A percentile compares a stretch with the other conserved stretches of the same genome.
phyloP scores from a whole-genome alignment of 371 early-diverging fungal genomes.

The Actinomortierella wolfii region DNA sequence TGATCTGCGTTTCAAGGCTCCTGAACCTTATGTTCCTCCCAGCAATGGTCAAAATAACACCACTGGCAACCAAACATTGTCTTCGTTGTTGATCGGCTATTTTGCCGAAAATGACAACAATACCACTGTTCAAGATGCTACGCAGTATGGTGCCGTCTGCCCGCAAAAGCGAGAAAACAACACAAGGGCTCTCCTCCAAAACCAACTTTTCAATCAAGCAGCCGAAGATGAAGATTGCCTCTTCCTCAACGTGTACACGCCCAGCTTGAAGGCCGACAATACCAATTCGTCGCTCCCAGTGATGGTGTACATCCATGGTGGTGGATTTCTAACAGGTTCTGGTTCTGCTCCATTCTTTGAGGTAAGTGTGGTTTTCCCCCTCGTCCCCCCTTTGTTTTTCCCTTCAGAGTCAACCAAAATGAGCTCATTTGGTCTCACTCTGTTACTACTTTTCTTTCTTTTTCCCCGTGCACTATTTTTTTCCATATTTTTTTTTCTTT shows the following conservation, averaged over 20 bases:
- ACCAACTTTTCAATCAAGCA: too few species aligned
- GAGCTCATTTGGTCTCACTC: too few species aligned
- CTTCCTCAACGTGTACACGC: constrained; percentile 50
- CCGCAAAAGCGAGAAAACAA: constrained; percentile 1
- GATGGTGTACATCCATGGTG: constrained; percentile 38
- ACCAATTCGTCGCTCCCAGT: constrained; percentile 39
- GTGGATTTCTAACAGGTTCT: not conserved
- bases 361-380: too few species aligned
- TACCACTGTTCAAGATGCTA: constrained; percentile 10
- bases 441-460: too few species aligned
- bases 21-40: not conserved
- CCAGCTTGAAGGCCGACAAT: constrained; percentile 15
- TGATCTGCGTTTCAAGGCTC: constrained; percentile 13
- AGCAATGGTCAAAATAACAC: too few species aligned
- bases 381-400: too few species aligned
- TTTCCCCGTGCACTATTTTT: too few species aligned
- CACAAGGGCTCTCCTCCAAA: too few species aligned
- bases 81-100: too few species aligned
- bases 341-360: constrained; percentile 16
- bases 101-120: not conserved
- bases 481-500: too few species aligned
- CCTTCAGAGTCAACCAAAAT: too few species aligned
- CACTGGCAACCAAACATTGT: too few species aligned
- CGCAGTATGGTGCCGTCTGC: constrained; percentile 16
- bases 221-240: constrained; percentile 48